Evolutionary conservation across 2,329 filamentous ascomycete species (phyloP).

Genomic region (Pseudocercospora macadamiae): DNA sequence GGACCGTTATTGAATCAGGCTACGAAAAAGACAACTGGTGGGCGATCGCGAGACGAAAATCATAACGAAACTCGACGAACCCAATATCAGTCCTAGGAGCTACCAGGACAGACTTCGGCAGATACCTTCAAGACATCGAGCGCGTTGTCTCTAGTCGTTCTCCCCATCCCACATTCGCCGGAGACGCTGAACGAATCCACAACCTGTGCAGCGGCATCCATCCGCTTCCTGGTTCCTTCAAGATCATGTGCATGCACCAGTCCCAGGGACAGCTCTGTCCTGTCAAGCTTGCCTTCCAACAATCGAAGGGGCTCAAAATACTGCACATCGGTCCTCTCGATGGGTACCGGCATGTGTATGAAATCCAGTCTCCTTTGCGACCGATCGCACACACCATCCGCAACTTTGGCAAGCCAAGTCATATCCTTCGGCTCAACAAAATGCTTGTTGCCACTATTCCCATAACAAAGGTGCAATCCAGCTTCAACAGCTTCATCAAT

Average conservation of each 20-base stretch:
- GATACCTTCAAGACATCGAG: neutral
- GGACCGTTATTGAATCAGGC: conserved; percentile 73
- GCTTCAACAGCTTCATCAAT: too few relatives aligned
- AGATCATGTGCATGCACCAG: conserved; percentile 45
- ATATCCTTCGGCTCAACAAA: conserved; percentile 48
- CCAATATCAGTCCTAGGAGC: conserved; percentile 30
- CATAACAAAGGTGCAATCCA: too few relatives aligned
- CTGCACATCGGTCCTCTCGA: conserved; percentile 28
- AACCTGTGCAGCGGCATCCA: conserved; percentile 29
- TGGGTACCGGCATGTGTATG: conserved; percentile 50
- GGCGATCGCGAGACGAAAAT: conserved; percentile 52
- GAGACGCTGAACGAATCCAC: conserved; percentile 44
- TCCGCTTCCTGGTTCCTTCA: conserved; percentile 42
- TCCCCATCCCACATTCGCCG: conserved; percentile 48
- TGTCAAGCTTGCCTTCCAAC: conserved; percentile 33
- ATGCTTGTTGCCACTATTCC: conserved; percentile 47
- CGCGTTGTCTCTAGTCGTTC: neutral
- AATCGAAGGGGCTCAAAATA: conserved; percentile 45
- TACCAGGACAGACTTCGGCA: neutral
- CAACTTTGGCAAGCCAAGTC: conserved; percentile 33
- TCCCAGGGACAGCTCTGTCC: conserved; percentile 44
- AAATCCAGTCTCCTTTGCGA: conserved; percentile 40
- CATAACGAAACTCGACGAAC: too few relatives aligned
- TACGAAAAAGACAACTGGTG: conserved; percentile 99
- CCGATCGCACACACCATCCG: conserved; percentile 35